A percentile compares a stretch with the other conserved stretches of the same genome.
phyloP scores from a whole-genome alignment of 768 basidiomycete genomes.

The Sporobolomyces pararoseus region DNA sequence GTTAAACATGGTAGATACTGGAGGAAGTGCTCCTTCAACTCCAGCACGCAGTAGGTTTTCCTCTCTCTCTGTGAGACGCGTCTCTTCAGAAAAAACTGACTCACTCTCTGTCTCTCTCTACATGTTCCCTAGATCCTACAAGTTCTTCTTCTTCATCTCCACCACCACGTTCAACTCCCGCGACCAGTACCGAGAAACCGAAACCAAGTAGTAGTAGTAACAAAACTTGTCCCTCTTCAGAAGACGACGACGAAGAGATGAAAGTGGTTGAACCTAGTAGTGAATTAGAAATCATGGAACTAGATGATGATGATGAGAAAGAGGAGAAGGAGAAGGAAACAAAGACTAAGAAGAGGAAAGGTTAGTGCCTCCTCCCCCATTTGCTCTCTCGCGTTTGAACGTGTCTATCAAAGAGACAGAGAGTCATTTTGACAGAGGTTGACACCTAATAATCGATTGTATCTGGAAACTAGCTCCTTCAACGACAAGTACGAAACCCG shows the following conservation, averaged over 20 bases:
- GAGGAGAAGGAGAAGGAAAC: background rate
- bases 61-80: background rate
- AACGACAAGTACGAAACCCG: background rate
- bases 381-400: background rate
- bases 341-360: slow-evolving; percentile 1
- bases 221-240: background rate
- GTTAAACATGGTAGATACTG: background rate
- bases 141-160: background rate
- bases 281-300: background rate
- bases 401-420: background rate
- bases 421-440: no score
- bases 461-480: background rate
- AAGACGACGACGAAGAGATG: slow-evolving; percentile 1
- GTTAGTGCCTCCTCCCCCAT: background rate
- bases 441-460: no score
- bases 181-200: slow-evolving; percentile 5
- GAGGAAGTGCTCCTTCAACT: slow-evolving; percentile 2
- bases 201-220: no score
- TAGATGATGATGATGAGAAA: background rate
- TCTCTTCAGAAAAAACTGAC: background rate
- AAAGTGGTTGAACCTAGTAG: background rate
- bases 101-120: background rate
- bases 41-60: slow-evolving; percentile 4
- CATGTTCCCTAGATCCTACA: background rate
- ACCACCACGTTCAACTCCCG: background rate